Conservation (phyloP, 2,329 filamentous ascomycete genomes). For the Triangularia setosa region DNA sequence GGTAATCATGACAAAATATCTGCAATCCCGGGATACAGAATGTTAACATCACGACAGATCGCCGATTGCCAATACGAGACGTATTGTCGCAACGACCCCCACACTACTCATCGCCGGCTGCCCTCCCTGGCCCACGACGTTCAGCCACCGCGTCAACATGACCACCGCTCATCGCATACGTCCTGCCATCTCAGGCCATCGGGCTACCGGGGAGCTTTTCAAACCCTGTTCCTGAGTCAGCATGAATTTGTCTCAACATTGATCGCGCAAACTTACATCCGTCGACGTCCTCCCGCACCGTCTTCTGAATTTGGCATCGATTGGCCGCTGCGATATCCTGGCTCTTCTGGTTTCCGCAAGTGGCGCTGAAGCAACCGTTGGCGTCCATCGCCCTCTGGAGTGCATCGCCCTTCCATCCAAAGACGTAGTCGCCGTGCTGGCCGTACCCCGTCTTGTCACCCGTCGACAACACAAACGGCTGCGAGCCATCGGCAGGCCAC, state of each 20-base stretch:
- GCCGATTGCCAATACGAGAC: no score
- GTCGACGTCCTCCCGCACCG: conserved; percentile 34
- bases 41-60: no score
- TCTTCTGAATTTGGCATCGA: conserved; percentile 29
- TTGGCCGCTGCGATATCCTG: conserved; percentile 32
- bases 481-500: conserved; percentile 36
- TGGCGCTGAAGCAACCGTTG: conserved; percentile 39
- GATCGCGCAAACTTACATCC: conserved; percentile 16
- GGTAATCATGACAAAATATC: no score
- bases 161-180: background rate
- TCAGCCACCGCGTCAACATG: background rate
- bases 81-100: no score
- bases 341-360: conserved; percentile 30
- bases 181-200: background rate
- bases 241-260: no score
- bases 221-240: no score
- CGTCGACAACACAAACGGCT: conserved; percentile 34
- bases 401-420: conserved; percentile 35
- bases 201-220: conserved; percentile 9
- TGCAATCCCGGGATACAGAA: no score
- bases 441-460: conserved; percentile 38
- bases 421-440: conserved; percentile 39
- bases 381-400: conserved; percentile 35
- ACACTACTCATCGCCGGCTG: no score
- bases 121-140: no score